A percentile compares a stretch with the other conserved stretches of the same genome.
These are phyloP conservation scores for Ceratobasidium sp. DNA, from an alignment of 1,284 basidiomycete genomes.

Conservation along the genomic window DNA sequence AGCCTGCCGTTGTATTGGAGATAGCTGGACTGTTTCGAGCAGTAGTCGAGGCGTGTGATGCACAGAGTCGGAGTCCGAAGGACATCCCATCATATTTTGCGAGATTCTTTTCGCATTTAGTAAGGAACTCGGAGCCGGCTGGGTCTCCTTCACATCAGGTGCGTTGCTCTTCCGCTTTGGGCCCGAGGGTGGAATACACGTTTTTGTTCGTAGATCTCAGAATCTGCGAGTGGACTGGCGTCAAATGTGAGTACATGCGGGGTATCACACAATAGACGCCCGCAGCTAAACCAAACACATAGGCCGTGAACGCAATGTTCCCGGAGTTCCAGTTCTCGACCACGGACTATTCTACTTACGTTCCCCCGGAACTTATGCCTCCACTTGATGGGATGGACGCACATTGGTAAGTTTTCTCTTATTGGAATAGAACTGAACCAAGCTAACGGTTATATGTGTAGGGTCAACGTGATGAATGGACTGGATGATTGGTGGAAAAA, in stretches of 20 bases:
- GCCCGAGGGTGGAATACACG: neutral
- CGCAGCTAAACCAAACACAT: neutral
- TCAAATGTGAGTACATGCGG: neutral
- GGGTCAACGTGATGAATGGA: slow-evolving; percentile 40
- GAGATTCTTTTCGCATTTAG: slow-evolving; percentile 36
- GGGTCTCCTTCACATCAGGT: slow-evolving; percentile 32
- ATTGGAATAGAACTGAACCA: too few species aligned
- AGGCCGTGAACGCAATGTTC: slow-evolving; percentile 29
- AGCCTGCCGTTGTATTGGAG: slow-evolving; percentile 6
- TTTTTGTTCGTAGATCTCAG: neutral
- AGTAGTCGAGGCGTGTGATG: slow-evolving; percentile 28
- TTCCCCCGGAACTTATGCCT: slow-evolving; percentile 39
- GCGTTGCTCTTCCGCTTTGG: neutral
- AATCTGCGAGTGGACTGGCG: neutral
- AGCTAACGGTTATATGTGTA: neutral
- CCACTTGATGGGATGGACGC: slow-evolving; percentile 44
- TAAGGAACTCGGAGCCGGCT: slow-evolving; percentile 19
- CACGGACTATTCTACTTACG: slow-evolving; percentile 36
- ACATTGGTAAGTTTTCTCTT: slow-evolving; percentile 20
- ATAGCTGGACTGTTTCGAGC: slow-evolving; percentile 10
- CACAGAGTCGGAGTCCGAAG: slow-evolving; percentile 19
- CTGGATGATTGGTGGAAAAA: slow-evolving; percentile 45
- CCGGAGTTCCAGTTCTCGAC: slow-evolving; percentile 37
- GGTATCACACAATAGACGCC: neutral
- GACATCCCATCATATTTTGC: slow-evolving; percentile 44